phyloP scores from a whole-genome alignment of 140 eudicot species.

The Oenanthe javanica region DNA sequence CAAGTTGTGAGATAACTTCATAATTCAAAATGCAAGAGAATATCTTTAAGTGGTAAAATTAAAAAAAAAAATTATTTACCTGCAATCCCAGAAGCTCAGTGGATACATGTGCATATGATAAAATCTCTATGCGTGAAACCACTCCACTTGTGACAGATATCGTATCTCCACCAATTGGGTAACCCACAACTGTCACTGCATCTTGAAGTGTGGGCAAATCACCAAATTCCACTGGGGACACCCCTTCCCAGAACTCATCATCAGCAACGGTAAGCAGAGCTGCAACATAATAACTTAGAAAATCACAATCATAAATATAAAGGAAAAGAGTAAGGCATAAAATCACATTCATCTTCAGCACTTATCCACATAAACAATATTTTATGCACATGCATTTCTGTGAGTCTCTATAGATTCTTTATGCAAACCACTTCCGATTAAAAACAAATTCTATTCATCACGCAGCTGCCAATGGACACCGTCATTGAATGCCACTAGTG shows the following conservation, averaged over 20 bases:
- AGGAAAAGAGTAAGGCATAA: background rate
- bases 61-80: constrained; percentile 30
- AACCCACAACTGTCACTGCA: constrained; percentile 95
- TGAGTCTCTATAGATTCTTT: background rate
- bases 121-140: constrained; percentile 89
- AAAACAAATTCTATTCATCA: background rate
- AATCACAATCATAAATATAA: background rate
- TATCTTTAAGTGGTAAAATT: background rate
- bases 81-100: constrained; percentile 95
- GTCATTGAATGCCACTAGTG: background rate
- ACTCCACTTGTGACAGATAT: constrained; percentile 98
- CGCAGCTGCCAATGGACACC: background rate
- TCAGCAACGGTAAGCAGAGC: constrained; percentile 83
- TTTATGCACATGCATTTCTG: background rate
- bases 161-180: constrained; percentile 96
- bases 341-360: constrained; percentile 12
- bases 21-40: background rate
- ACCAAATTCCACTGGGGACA: constrained; percentile 83
- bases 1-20: constrained; percentile 1
- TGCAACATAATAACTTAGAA: constrained; percentile 13
- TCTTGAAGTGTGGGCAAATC: constrained; percentile 94
- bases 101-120: constrained; percentile 93
- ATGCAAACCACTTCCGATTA: background rate
- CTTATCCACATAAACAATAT: background rate
- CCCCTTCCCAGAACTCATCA: constrained; percentile 89